phyloP scores from a whole-genome alignment of 176 grass and related monocot species.

The Pontederia paniculata region DNA sequence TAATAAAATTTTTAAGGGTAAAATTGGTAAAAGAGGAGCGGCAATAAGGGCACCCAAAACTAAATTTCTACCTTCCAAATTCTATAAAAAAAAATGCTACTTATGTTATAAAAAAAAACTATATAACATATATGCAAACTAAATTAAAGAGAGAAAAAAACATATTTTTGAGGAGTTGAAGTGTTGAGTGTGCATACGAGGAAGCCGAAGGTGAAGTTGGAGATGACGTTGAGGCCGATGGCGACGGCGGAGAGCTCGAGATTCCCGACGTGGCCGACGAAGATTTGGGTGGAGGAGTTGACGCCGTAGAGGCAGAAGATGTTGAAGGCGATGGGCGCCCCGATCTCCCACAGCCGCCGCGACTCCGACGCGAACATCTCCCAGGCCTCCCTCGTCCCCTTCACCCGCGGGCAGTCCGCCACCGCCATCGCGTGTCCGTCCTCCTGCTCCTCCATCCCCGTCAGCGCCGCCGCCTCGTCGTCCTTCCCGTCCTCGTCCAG shows the following conservation, averaged over 20 bases:
- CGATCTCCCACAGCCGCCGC: constrained; percentile 45
- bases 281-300: constrained; percentile 40
- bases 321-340: constrained; percentile 40
- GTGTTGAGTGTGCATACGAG: neutral
- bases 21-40: too few species aligned
- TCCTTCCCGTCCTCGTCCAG: neutral
- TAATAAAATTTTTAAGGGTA: too few species aligned
- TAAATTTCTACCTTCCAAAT: too few species aligned
- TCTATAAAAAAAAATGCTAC: too few species aligned
- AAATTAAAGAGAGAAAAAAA: too few species aligned
- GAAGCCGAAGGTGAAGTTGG: constrained; percentile 50
- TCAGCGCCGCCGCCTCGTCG: neutral
- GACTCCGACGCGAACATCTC: constrained; percentile 28
- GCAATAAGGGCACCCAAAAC: too few species aligned
- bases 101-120: too few species aligned
- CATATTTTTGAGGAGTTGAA: neutral
- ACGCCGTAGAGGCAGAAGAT: constrained; percentile 29
- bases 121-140: too few species aligned
- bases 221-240: constrained; percentile 45
- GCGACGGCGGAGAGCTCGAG: constrained; percentile 41
- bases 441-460: too few species aligned
- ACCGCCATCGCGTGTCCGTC: neutral
- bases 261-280: constrained; percentile 61
- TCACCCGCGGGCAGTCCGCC: neutral
- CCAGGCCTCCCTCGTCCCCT: constrained; percentile 3